These are phyloP conservation scores for Cytidiella melzeri DNA, from an alignment of 768 basidiomycete species.

Conservation along the genomic window DNA sequence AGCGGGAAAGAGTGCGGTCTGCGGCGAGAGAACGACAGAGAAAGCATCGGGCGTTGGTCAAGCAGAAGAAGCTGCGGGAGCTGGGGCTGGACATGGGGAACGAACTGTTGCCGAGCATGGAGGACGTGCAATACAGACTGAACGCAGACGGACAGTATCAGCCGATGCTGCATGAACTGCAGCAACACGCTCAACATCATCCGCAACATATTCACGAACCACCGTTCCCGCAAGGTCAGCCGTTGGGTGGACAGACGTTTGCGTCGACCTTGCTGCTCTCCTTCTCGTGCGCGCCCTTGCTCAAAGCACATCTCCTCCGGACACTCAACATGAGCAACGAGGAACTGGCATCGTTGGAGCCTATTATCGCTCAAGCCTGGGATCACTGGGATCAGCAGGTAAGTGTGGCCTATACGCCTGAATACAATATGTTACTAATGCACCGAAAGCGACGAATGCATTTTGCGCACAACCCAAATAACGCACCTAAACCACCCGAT, in stretches of 20 bases:
- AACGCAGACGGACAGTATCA: conserved; percentile 37
- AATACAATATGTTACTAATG: too few relatives aligned
- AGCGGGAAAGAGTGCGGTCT: conserved; percentile 66
- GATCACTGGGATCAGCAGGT: conserved; percentile 85
- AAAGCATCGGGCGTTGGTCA: conserved; percentile 74
- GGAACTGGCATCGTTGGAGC: conserved; percentile 72
- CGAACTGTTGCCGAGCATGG: conserved; percentile 58
- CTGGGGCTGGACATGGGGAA: conserved; percentile 79
- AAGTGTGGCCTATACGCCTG: conserved; percentile 19
- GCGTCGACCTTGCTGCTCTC: conserved; percentile 73
- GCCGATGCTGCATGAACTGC: conserved; percentile 29
- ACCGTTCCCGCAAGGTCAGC: conserved; percentile 52
- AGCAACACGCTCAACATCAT: conserved; percentile 14
- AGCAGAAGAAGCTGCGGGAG: conserved; percentile 75
- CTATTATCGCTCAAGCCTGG: conserved; percentile 78
- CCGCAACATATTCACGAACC: conserved; percentile 44
- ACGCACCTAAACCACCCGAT: conserved; percentile 23
- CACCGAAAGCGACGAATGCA: conserved; percentile 39
- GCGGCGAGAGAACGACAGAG: conserved; percentile 78
- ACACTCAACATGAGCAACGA: conserved; percentile 72
- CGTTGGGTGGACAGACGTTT: conserved; percentile 65
- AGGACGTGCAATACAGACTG: conserved; percentile 62
- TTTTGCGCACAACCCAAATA: conserved; percentile 31
- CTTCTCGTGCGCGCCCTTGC: conserved; percentile 64
- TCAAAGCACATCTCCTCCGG: conserved; percentile 72